phyloP scores from a whole-genome alignment of 148 eudicot species.

The Pouteria glomerata region DNA sequence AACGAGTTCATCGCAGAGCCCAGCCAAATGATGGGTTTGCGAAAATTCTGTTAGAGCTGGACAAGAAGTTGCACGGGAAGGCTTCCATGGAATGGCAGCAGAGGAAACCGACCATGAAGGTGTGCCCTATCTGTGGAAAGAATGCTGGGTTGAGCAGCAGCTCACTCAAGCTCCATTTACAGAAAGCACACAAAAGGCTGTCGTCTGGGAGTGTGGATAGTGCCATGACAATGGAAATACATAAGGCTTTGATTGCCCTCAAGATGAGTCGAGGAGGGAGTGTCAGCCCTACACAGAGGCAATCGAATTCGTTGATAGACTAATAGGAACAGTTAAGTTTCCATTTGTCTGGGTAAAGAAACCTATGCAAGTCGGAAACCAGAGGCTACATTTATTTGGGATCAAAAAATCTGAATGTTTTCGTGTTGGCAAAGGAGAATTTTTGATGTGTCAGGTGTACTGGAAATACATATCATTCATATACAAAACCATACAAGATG shows the following conservation, averaged over 20 bases:
- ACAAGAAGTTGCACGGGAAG: constrained; percentile 67
- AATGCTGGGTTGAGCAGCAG: constrained; percentile 94
- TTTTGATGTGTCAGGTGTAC: neutral
- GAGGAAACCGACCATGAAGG: constrained; percentile 81
- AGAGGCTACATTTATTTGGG: neutral
- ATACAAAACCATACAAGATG: neutral
- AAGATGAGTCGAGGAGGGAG: constrained; percentile 80
- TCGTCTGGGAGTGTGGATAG: constrained; percentile 98
- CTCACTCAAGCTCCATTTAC: constrained; percentile 91
- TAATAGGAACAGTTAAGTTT: constrained; percentile 15
- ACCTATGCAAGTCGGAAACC: neutral
- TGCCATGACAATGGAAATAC: constrained; percentile 97
- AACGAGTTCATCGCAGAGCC: constrained; percentile 82
- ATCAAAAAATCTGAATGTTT: neutral
- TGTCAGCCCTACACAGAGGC: constrained; percentile 81
- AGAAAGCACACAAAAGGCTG: constrained; percentile 80
- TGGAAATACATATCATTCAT: neutral
- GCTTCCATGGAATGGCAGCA: constrained; percentile 99
- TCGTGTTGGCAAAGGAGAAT: neutral
- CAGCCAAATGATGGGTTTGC: constrained; percentile 99
- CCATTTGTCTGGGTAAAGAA: neutral
- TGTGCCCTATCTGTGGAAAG: constrained; percentile 95
- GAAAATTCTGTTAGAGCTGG: constrained; percentile 66
- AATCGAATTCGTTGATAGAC: constrained; percentile 53
- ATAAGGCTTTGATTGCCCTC: constrained; percentile 73